Evolutionary conservation across 257 asterid species (phyloP), one percentile per base, ranked within the genome.

Genomic region (Plantago major): DNA sequence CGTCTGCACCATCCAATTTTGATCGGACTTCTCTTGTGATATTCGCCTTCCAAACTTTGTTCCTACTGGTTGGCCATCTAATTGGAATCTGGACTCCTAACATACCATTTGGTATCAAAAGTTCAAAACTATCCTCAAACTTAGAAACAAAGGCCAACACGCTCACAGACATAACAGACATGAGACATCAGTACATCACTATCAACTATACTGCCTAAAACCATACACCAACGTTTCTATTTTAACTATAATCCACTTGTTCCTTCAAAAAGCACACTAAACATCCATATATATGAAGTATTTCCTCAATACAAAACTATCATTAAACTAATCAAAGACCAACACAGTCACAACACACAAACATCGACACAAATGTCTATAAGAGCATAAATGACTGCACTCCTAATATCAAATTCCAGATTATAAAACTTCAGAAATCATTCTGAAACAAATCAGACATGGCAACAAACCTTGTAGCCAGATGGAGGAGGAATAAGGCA

Each of bases 21-120:
- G 94, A 51, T 91, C 95, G 0, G 96, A 91, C 77, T 91, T 91
- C 73, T 88, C 97, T 37, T 78, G 74, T 3, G 97, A 92, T 89
- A 76, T 89, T 89, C 26, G 83, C 90, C 79, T 92, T 89, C 98
- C 98, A 92, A 7, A 92, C 97, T 75, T 89, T 81, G 69, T 89
- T 95, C 71, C 99, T 71, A 66, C 99, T 89, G 28, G 74, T 69
- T 2, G 99, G 99, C 97, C 99, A 92, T 74, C 90, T 80, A 69
- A 92, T 73, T 55, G 99, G 90, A 65, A 89, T 81, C 99, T 92
- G 97, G 81, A 76, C 70, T 79, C 70, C 96, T 84, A 86, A 84
- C 81, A 84, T n/a, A n/a, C n/a, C n/a, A n/a, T n/a, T 22, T 22
- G 67, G 65, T 70, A 80, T 75, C 47, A 65, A 71, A 83, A 82